Evolutionary conservation across 208 protist species (phyloP), one percentile per base, ranked within the genome.

Genomic region (Vickermania spadyakhi): DNA sequence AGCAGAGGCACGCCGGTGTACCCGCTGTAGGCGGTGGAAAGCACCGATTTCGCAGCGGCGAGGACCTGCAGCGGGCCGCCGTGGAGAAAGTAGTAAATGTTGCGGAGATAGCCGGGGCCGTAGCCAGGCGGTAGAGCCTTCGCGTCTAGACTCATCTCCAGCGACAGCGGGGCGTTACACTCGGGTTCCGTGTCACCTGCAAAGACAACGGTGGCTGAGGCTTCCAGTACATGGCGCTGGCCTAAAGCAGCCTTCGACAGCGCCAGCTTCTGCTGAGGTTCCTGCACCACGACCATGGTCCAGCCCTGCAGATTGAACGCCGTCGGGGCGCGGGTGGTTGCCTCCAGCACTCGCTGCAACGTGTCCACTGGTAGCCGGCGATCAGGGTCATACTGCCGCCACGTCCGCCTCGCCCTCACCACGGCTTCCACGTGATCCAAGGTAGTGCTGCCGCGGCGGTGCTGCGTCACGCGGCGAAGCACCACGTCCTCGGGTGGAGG

Each of bases 301-400:
- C 89, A 96, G 31, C 75, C 75, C 64, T 96, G 89, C 3, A 96
- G 66, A 64, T 96, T 96, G 52, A 83, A 91, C 2, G 72, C 86
- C 0, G 82, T 89, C 5, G 89, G 84, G 27, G 80, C 59, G 0
- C 89, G 81, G 18, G 60, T 64, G 3, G 89, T 83, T 2, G 73
- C 64, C 21, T 23, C 68, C 5, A 96, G 70, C 25, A 96, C 61
- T 7, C 73, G 67, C 28, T 53, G 28, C 13, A 93, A 45, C 7
- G 76, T 41, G 4, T 70, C 31, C 21, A 58, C 55, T 22, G 77
- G 71, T 13, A 95, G 65, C 1, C 70, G 54, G 21, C 52, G 57
- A 1, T 62, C 60, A 0, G 72, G 0, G 55, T 90, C 76, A 60
- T 89, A 95, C 27, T 71, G 58, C 28, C 77, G 77, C 50, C 75